Base-by-base conservation (phyloP, 495 filamentous ascomycete species). In the Penicillium coffeae region DNA sequence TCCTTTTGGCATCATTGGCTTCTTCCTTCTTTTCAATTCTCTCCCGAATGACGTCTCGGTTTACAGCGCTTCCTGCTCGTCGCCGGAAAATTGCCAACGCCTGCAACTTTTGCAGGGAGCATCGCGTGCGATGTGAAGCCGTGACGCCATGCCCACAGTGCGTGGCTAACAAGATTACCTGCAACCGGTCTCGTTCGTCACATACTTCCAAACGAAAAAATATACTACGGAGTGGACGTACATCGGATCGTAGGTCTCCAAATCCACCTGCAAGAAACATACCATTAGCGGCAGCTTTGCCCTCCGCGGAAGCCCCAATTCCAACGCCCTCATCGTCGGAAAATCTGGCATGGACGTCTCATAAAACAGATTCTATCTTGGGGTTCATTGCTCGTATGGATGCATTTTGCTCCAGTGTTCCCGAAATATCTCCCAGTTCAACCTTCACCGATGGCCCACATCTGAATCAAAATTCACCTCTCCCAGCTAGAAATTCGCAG, bases 331-430 rank as follows among this genome's bases (percentile, higher is more conserved):
- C 33, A n/a, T 15, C 32, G 38, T 13, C 48, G 40, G 20, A 37
- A 18, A 48, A 51, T 39, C 42, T 51, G 6, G 34, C 41, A 41
- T 50, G 46, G 36, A 43, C 38, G 9, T 18, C 51, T 8, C 52
- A 52, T 5, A 48, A 51, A 8, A 56, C 56, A 30, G 64, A 68
- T 20, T 68, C 59, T 2, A 54, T 59, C 12, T 37, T 61, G 3
- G 64, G 59, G 1, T 68, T 68, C 30, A 61, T 68, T 25, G 47
- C 64, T 14, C 55, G 59, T 33, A 61, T 68, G 32, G 58, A 56
- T 34, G 38, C 50, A 1, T 65, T 68, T 43, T 68, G 62, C 42
- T 63, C 62, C 18, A 44, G 44, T 5, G 51, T 61, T 4, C 57
- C 56, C 1, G 59, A 65, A 18, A 42, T 58, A 3, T 53, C 58